Percentiles rank a stretch among this genome's conserved stretches.
Evolutionary conservation across 495 filamentous ascomycete genomes (phyloP).

Genomic region (Hyaloscypha variabilis): DNA sequence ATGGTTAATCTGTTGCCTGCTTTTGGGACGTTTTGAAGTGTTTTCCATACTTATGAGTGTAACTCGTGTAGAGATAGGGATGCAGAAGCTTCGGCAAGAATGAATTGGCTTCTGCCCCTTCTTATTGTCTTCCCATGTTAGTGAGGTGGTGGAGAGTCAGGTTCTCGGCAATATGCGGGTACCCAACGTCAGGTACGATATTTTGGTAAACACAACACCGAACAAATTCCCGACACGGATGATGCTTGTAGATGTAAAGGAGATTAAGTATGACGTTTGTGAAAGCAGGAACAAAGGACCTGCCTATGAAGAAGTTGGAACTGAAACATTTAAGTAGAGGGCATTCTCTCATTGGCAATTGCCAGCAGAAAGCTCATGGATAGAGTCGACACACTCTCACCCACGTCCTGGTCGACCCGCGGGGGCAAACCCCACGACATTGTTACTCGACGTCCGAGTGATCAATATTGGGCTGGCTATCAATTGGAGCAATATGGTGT

Average conservation of each 20-base stretch:
- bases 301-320: slow-evolving; percentile 25
- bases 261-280: neutral
- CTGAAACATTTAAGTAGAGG: slow-evolving; percentile 32
- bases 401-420: slow-evolving; percentile 33
- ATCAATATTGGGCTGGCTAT: slow-evolving; percentile 43
- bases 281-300: slow-evolving; percentile 18
- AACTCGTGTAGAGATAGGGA: slow-evolving; percentile 21
- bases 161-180: slow-evolving; percentile 30
- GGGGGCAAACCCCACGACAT: slow-evolving; percentile 30
- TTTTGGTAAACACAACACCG: slow-evolving; percentile 14
- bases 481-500: slow-evolving; percentile 41
- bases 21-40: slow-evolving; percentile 28
- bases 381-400: slow-evolving; percentile 24
- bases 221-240: slow-evolving; percentile 18
- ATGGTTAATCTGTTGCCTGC: slow-evolving; percentile 23
- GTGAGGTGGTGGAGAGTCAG: slow-evolving; percentile 12
- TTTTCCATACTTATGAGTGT: slow-evolving; percentile 31
- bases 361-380: slow-evolving; percentile 27
- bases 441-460: slow-evolving; percentile 43
- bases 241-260: slow-evolving; percentile 4
- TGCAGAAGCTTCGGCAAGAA: slow-evolving; percentile 5
- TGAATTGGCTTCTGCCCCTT: slow-evolving; percentile 21
- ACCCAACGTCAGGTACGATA: slow-evolving; percentile 18
- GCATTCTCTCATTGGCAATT: slow-evolving; percentile 38
- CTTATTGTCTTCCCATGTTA: slow-evolving; percentile 31